Evolutionary conservation across 331 rosid species (phyloP).

Genomic region (Dryas integrifolia): DNA sequence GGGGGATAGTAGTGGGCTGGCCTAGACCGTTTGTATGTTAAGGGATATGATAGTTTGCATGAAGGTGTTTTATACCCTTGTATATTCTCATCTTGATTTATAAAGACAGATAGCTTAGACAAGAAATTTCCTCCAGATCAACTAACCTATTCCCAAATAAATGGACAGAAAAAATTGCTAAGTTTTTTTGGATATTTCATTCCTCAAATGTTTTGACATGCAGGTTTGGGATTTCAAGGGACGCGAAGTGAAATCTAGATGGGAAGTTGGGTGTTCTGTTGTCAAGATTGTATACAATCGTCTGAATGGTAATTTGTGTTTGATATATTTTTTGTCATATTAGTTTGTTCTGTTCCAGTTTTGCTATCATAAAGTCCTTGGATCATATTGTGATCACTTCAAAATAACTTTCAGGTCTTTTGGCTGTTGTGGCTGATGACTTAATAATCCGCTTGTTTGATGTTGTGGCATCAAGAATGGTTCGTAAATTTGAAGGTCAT

Average conservation of each 20-base stretch:
- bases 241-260: conserved; percentile 58
- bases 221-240: conserved; percentile 96
- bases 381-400: conserved; percentile 22
- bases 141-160: not conserved
- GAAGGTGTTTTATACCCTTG: not conserved
- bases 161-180: not conserved
- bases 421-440: conserved; percentile 83
- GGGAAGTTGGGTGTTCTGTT: conserved; percentile 68
- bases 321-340: conserved; percentile 3
- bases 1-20: not conserved
- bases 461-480: conserved; percentile 75
- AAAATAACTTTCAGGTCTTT: conserved; percentile 64
- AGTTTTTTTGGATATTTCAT: conserved; percentile 18
- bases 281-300: conserved; percentile 84
- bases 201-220: conserved; percentile 19
- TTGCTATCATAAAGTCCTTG: not conserved
- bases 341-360: not conserved
- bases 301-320: conserved; percentile 57
- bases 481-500: conserved; percentile 93
- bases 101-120: not conserved
- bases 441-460: conserved; percentile 72
- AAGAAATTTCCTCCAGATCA: not conserved
- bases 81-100: not conserved
- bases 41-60: not conserved
- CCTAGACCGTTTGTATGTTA: not conserved